Evolutionary conservation across 805 yeast species (phyloP).

Genomic region (Jamesozyma jinghongensis): DNA sequence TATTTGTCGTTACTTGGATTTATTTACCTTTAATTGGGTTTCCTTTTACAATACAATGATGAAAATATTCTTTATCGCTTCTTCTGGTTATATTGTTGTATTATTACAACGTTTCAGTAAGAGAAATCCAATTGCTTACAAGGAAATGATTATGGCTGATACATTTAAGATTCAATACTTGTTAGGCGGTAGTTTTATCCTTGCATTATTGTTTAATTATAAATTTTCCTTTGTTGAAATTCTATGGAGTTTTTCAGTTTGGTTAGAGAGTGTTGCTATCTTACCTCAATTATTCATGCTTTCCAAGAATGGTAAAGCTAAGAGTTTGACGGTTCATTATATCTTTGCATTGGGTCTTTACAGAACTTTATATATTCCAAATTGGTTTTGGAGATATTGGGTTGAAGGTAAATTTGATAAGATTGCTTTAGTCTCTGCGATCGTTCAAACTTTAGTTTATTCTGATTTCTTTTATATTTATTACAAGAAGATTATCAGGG

Average conservation of each 20-base stretch:
- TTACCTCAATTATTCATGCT: conserved; percentile 87
- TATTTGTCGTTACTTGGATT: conserved; percentile 61
- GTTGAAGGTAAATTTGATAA: conserved; percentile 53
- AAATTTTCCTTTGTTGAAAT: conserved; percentile 54
- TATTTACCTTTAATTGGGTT: conserved; percentile 38
- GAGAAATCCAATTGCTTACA: conserved; percentile 44
- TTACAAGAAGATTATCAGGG: conserved; percentile 72
- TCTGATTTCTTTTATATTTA: conserved; percentile 95
- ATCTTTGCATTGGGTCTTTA: conserved; percentile 89
- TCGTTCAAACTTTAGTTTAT: conserved; percentile 78
- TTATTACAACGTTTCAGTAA: conserved; percentile 42
- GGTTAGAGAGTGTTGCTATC: conserved; percentile 90
- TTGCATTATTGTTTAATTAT: conserved; percentile 57
- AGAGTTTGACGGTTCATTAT: conserved; percentile 81
- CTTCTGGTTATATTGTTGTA: conserved; percentile 67
- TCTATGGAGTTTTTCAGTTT: conserved; percentile 80
- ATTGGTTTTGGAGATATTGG: conserved; percentile 85
- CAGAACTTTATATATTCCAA: conserved; percentile 83
- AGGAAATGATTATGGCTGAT: conserved; percentile 53
- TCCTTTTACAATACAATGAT: conserved; percentile 70
- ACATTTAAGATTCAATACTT: conserved; percentile 69
- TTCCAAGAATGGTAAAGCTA: conserved; percentile 83
- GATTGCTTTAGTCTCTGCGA: conserved; percentile 67
- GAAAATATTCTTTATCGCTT: conserved; percentile 71
- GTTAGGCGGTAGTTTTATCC: conserved; percentile 48